These are phyloP conservation scores for Daldinia caldariorum DNA, from an alignment of 495 filamentous ascomycete species.

Conservation along the genomic window DNA sequence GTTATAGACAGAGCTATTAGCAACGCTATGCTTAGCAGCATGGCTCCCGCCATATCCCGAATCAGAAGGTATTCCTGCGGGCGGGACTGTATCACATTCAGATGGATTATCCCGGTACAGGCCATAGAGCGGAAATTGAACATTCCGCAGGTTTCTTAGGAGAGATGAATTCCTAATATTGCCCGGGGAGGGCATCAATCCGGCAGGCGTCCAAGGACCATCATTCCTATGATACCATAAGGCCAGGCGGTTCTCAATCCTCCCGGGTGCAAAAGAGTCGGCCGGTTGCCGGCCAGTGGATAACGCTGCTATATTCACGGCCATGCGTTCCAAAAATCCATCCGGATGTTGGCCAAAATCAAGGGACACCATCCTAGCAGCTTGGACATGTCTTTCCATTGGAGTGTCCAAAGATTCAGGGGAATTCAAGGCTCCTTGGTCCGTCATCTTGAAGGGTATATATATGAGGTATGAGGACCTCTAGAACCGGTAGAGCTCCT, in stretches of 20 bases:
- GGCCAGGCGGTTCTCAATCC: constrained; percentile 40
- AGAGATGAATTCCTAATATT: constrained; percentile 30
- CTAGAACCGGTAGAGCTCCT: constrained; percentile 2
- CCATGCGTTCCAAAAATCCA: constrained; percentile 26
- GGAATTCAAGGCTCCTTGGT: constrained; percentile 34
- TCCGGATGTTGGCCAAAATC: constrained; percentile 27
- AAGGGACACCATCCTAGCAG: constrained; percentile 20
- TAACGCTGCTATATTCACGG: constrained; percentile 21
- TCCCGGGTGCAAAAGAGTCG: constrained; percentile 25
- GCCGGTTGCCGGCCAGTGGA: constrained; percentile 21
- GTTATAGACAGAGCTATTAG: constrained; percentile 60
- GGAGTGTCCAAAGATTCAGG: constrained; percentile 32
- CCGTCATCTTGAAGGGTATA: constrained; percentile 31
- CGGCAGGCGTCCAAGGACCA: constrained; percentile 52
- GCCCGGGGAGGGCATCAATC: constrained; percentile 29
- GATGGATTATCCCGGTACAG: constrained; percentile 53
- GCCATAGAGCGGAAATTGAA: constrained; percentile 16
- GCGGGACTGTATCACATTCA: constrained; percentile 65
- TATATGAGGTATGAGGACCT: constrained; percentile 9
- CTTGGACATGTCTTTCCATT: constrained; percentile 30
- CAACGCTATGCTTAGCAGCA: constrained; percentile 49
- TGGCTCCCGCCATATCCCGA: constrained; percentile 71
- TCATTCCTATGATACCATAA: constrained; percentile 52
- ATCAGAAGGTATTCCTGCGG: constrained; percentile 62
- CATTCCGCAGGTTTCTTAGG: constrained; percentile 20